Base-by-base conservation (phyloP, 768 basidiomycete genomes). In the Obba rivulosa region DNA sequence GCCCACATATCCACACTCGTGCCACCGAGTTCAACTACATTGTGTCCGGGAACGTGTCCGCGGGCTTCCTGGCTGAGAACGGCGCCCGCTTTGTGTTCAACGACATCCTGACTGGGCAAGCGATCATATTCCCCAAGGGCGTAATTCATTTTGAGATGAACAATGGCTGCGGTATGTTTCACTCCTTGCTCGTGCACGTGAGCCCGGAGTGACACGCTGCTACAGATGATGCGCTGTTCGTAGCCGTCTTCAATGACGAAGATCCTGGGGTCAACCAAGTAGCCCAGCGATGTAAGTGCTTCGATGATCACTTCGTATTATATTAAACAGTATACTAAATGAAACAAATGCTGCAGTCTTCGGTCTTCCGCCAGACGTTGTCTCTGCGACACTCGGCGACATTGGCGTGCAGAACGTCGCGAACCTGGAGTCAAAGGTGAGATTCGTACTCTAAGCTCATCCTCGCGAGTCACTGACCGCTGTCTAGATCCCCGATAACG, bases 1-100 rank as follows among this genome's bases (percentile, higher is more conserved):
- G 62, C 10, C 66, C 67, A 10, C 67, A 69, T 53, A 61, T 57
- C 2, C 67, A 68, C 43, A 64, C 63, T 7, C 66, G 65, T 21
- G 67, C 66, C 8, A 62, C 62, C 16, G 66, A 69, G 58, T 54
- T 69, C 31, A 44, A 62, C 45, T 65, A 62, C 49, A 45, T 57
- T 34, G 51, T 65, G 41, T 60, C 65, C 43, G 64, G 64, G 14
- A 58, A 59, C 37, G 28, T 64, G 25, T 49, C 47, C 9, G 50
- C 51, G 20, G 63, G 65, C 37, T 54, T 63, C 45, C 46, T 66
- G 31, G 51, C 53, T 8, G 64, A 66, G 54, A 66, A 64, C 48
- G 64, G 63, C 25, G 58, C 61, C 0, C 59, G 60, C 17, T 61
- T 64, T 46, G 49, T 64, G 39, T 47, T 51, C 39, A 62, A 64